A percentile compares a stretch with the other conserved stretches of the same genome.
These are phyloP conservation scores for Dactylellina haptotyla DNA, from an alignment of 2,329 filamentous ascomycete genomes.

Conservation along the genomic window DNA sequence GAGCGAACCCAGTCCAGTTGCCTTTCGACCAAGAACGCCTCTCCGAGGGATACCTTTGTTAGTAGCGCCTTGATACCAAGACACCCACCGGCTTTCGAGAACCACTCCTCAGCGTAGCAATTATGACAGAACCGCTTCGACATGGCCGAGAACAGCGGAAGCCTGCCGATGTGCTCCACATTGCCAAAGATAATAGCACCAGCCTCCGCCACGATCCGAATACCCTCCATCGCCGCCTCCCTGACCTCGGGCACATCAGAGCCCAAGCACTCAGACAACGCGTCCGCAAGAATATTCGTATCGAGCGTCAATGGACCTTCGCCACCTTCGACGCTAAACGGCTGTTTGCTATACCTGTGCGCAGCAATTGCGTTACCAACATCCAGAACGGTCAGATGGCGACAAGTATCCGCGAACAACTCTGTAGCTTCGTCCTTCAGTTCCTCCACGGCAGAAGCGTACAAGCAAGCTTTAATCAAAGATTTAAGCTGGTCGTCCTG, in stretches of 20 bases:
- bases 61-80: slow-evolving; percentile 88
- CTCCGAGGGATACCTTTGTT: slow-evolving; percentile 83
- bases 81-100: slow-evolving; percentile 92
- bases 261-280: slow-evolving; percentile 86
- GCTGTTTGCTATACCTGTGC: slow-evolving; percentile 77
- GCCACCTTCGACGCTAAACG: slow-evolving; percentile 84
- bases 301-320: slow-evolving; percentile 90
- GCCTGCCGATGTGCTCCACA: slow-evolving; percentile 74
- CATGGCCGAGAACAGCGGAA: slow-evolving; percentile 86
- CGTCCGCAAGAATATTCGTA: slow-evolving; percentile 85
- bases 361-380: slow-evolving; percentile 85
- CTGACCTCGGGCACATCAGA: slow-evolving; percentile 84
- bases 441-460: slow-evolving; percentile 81
- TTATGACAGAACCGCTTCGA: slow-evolving; percentile 88
- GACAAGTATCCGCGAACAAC: slow-evolving; percentile 82
- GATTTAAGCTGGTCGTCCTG: slow-evolving; percentile 86
- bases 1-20: slow-evolving; percentile 89
- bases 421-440: slow-evolving; percentile 78
- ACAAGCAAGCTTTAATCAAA: slow-evolving; percentile 87
- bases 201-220: slow-evolving; percentile 80
- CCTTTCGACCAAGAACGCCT: slow-evolving; percentile 81
- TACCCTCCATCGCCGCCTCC: slow-evolving; percentile 81
- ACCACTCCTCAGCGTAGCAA: slow-evolving; percentile 98
- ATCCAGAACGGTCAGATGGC: slow-evolving; percentile 90
- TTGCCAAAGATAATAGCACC: slow-evolving; percentile 82